Evolutionary conservation across 306 rosid genomes (phyloP), one percentile per base, ranked within the genome.

Genomic region (Vigna trinervia): DNA sequence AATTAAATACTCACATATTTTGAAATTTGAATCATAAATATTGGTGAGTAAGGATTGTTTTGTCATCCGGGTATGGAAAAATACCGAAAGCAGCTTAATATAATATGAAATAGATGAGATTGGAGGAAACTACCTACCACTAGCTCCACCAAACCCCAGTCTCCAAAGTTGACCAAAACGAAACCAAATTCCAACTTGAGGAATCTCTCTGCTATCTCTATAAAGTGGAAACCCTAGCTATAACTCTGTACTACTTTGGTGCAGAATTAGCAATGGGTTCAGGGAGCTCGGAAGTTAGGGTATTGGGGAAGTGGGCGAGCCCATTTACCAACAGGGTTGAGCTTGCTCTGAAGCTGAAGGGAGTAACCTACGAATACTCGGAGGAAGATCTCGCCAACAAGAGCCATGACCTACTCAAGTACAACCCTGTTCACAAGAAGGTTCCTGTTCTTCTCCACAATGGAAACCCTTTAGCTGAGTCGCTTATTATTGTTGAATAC

Each of bases 381-480:
- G 84, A 81, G 10, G 84, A 86, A 74, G 67, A 82, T 10, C 34
- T 81, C 3, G 17, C 73, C 2, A 70, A 74, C 59, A 86, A 86
- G 47, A 86, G 87, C 41, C 60, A 13, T 3, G 76, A 64, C 2
- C 82, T 86, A 17, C 84, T 86, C 54, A 57, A 58, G 2, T 83
- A 69, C 72, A 86, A 86, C 52, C 89, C 87, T 0, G 77, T 84
- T 38, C 43, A 86, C 67, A 83, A 86, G 72, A 80, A 78, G 74
- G 89, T 86, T 2, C 87, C 87, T 0, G 63, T 83, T 20, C 84
- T 81, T 15, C 59, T 86, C 79, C 87, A 84, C 10, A 75, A 84
- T 38, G 84, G 87, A 4, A 83, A 78, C 2, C 78, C 87, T 8
- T 1, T 86, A 1, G 32, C 74, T 0, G 90, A 86, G 64, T 86